Conservation (phyloP, 169 alveolate species). For the Plasmodium berghei region DNA sequence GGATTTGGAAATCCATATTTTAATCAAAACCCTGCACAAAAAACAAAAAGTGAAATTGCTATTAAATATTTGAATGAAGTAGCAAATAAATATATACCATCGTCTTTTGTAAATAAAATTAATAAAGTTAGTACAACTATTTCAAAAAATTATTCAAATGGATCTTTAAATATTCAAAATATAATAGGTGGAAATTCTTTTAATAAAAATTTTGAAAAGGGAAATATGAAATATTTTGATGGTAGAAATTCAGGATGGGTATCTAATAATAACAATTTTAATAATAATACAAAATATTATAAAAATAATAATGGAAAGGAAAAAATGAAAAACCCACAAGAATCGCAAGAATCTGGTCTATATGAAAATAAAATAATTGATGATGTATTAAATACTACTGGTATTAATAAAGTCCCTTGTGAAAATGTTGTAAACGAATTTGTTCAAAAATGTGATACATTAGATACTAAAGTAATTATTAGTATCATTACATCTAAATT, state of each 20-base stretch:
- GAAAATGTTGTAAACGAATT: slow-evolving; percentile 55
- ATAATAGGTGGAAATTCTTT: slow-evolving; percentile 63
- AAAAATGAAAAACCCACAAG: slow-evolving; percentile 17
- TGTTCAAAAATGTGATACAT: slow-evolving; percentile 54
- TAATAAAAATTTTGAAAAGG: slow-evolving; percentile 16
- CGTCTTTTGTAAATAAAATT: slow-evolving; percentile 64
- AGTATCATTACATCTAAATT: slow-evolving; percentile 46
- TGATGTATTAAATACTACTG: slow-evolving; percentile 34
- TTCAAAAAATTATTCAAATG: slow-evolving; percentile 64
- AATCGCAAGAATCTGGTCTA: slow-evolving; percentile 31
- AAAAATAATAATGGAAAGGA: background rate
- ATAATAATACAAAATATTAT: background rate
- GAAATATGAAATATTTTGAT: background rate
- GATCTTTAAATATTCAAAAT: slow-evolving; percentile 54
- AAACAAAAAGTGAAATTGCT: slow-evolving; percentile 73
- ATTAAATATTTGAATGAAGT: slow-evolving; percentile 61
- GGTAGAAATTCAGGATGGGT: background rate
- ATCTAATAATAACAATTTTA: background rate
- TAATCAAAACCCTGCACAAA: slow-evolving; percentile 55
- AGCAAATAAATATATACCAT: slow-evolving; percentile 64
- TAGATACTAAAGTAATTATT: slow-evolving; percentile 61
- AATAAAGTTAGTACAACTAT: slow-evolving; percentile 65
- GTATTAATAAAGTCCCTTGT: slow-evolving; percentile 47
- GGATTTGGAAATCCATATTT: slow-evolving; percentile 72
- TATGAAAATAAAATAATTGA: slow-evolving; percentile 59